Percentiles rank a stretch among this genome's conserved stretches.
These are phyloP conservation scores for Monilinia aucupariae DNA, from an alignment of 2,329 filamentous ascomycete species.

Conservation along the genomic window DNA sequence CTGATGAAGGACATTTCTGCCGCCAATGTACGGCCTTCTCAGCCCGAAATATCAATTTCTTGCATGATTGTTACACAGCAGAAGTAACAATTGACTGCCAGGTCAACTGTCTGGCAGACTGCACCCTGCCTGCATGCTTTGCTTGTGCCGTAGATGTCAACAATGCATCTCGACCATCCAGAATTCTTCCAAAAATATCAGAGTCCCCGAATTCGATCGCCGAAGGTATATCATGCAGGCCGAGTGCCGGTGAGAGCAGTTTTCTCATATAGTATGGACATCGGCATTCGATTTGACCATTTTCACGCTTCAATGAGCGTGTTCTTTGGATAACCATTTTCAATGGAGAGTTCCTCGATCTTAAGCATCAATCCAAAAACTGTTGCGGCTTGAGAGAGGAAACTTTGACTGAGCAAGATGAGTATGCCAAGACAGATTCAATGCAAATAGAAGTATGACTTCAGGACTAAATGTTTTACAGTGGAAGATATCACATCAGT, in stretches of 20 bases:
- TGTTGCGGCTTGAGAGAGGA: background rate
- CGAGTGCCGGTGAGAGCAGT: background rate
- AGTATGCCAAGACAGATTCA: slow-evolving; percentile 3
- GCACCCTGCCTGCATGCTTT: background rate
- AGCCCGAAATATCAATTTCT: background rate
- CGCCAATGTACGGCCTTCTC: background rate
- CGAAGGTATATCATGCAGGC: slow-evolving; percentile 6
- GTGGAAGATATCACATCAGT: background rate
- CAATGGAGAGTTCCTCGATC: background rate
- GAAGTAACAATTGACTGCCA: slow-evolving; percentile 4
- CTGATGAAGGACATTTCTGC: background rate
- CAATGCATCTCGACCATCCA: slow-evolving; percentile 6
- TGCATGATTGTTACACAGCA: slow-evolving; percentile 13
- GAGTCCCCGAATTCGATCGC: slow-evolving; percentile 4
- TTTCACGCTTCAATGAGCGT: background rate
- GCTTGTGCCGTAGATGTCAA: background rate
- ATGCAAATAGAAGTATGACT: background rate
- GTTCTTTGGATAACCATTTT: background rate
- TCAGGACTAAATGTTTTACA: slow-evolving; percentile 10
- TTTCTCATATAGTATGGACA: slow-evolving; percentile 6
- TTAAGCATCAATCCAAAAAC: background rate
- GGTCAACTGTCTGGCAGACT: background rate
- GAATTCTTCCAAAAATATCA: background rate
- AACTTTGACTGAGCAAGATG: background rate
- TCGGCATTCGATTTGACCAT: slow-evolving; percentile 1